phyloP scores from a whole-genome alignment of 164 flowering plant genomes.

The Cinnamomum chago region DNA sequence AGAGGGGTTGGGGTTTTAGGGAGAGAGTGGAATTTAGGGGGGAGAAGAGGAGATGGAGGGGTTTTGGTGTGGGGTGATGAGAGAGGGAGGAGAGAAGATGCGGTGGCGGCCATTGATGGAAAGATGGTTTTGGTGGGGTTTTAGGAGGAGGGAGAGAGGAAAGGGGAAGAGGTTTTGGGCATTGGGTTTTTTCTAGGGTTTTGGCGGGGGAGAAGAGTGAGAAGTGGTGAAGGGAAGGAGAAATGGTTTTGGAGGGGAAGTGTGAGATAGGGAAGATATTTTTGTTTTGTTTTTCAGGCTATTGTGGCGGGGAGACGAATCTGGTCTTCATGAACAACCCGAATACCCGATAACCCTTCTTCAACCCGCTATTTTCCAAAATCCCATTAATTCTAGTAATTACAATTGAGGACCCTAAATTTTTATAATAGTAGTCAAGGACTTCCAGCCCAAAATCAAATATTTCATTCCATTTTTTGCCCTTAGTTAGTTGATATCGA shows the following conservation, averaged over 20 bases:
- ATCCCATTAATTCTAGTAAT: too few relatives aligned
- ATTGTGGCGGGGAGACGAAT: background rate
- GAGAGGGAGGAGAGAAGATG: conserved; percentile 13
- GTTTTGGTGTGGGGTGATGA: conserved; percentile 3
- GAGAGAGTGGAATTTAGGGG: conserved; percentile 20
- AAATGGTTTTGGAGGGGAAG: background rate
- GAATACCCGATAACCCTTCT: too few relatives aligned
- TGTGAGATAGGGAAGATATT: background rate
- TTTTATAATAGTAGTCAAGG: too few relatives aligned
- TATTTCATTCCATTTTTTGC: too few relatives aligned
- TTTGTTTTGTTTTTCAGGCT: background rate
- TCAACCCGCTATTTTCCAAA: too few relatives aligned
- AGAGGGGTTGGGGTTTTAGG: conserved; percentile 15
- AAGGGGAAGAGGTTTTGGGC: background rate
- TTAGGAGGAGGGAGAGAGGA: background rate
- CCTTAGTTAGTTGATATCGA: too few relatives aligned
- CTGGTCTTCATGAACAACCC: background rate
- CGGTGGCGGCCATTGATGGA: conserved; percentile 13
- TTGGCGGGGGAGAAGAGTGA: background rate
- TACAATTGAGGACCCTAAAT: too few relatives aligned
- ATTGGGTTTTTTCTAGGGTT: background rate
- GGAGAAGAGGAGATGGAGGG: background rate
- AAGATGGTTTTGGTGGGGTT: background rate
- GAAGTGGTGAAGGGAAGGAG: background rate
- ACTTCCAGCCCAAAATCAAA: too few relatives aligned